phyloP scores from a whole-genome alignment of 208 protist genomes.

The Crithidia brevicula region DNA sequence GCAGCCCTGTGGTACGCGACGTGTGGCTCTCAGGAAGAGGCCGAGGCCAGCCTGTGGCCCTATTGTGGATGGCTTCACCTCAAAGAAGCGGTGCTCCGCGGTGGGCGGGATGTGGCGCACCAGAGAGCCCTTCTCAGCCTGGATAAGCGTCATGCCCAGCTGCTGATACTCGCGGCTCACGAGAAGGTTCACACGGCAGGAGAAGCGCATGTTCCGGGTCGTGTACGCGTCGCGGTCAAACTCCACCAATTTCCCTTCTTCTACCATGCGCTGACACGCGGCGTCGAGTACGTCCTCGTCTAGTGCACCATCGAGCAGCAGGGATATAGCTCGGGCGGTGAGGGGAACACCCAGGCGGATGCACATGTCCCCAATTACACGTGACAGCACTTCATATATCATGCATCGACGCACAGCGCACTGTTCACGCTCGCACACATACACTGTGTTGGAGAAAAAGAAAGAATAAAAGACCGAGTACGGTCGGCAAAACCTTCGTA shows the following conservation, averaged over 20 bases:
- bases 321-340: constrained; percentile 40
- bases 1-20: constrained; percentile 72
- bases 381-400: constrained; percentile 70
- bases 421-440: constrained; percentile 1
- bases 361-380: constrained; percentile 76
- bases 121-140: constrained; percentile 33
- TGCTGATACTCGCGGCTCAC: constrained; percentile 79
- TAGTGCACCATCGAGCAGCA: constrained; percentile 55
- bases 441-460: neutral
- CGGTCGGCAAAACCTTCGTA: neutral
- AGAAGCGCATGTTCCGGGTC: constrained; percentile 44
- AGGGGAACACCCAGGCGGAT: constrained; percentile 65
- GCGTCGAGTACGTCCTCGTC: constrained; percentile 64
- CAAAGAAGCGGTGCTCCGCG: constrained; percentile 85
- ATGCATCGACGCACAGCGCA: constrained; percentile 47
- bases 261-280: constrained; percentile 65
- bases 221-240: constrained; percentile 66
- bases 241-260: constrained; percentile 56
- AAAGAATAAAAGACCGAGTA: neutral
- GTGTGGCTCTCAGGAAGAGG: constrained; percentile 73
- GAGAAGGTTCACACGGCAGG: constrained; percentile 54
- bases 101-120: constrained; percentile 72
- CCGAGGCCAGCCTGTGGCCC: constrained; percentile 64
- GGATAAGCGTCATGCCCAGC: constrained; percentile 78
- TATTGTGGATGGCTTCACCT: constrained; percentile 67